Base-by-base conservation (phyloP, 106 monocot genomes). In the Narthecium ossifragum region DNA sequence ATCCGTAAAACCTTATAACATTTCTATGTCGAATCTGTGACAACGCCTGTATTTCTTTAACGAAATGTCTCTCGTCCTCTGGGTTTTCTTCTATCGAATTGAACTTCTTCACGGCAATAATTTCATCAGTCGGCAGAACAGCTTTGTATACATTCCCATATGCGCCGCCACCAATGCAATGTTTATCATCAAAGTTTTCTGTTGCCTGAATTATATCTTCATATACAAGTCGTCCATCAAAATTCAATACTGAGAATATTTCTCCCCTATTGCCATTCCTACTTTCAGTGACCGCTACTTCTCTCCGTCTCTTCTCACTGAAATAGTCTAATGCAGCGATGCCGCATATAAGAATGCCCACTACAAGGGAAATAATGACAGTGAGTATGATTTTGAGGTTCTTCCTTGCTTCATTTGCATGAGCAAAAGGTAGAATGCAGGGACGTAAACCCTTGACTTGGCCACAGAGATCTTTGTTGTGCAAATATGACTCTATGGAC, bases 141-240 rank as follows among this genome's bases (percentile, higher is more conserved):
- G n/a, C n/a, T n/a, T n/a, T n/a, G n/a, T n/a, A n/a, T n/a, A n/a
- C n/a, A n/a, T n/a, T n/a, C n/a, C n/a, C n/a, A n/a, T n/a, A n/a
- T n/a, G n/a, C n/a, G n/a, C n/a, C n/a, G n/a, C n/a, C n/a, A n/a
- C n/a, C n/a, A n/a, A n/a, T n/a, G n/a, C n/a, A n/a, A n/a, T n/a
- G n/a, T n/a, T n/a, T n/a, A n/a, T 60, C 68, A 38, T 46, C 50
- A n/a, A 79, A 78, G 9, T 69, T 34, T 24, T 79, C 64, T 4
- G 78, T 79, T 21, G 63, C 73, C 9, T 30, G 21, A 9, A 77
- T 41, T 24, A 82, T 64, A 11, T 65, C 65, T 18, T 77, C 37
- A 22, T 55, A 77, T 31, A 36, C n/a, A 7, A 47, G 22, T 29
- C 51, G 45, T 29, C 65, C 59, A 52, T 72, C 23, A 9, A 46